Evolutionary conservation across 1,139 yeast species (phyloP).

Genomic region (Citeromyces siamensis): DNA sequence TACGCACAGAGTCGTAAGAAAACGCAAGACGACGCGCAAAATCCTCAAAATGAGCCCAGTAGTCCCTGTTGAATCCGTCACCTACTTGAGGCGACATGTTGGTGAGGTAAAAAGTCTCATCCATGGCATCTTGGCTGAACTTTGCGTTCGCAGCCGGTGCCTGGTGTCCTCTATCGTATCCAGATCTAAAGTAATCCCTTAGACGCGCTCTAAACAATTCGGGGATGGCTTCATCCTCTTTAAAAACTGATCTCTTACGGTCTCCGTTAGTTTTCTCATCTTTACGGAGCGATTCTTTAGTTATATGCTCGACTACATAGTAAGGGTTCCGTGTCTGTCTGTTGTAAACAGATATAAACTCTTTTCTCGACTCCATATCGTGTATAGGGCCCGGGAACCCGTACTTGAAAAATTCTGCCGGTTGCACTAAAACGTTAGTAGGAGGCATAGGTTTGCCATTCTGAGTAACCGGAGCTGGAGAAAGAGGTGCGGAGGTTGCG

Average conservation of each 20-base stretch:
- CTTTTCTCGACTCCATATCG: constrained; percentile 62
- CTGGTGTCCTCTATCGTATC: constrained; percentile 94
- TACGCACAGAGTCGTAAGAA: constrained; percentile 59
- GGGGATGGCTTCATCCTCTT: constrained; percentile 84
- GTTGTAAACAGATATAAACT: constrained; percentile 79
- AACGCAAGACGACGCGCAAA: constrained; percentile 68
- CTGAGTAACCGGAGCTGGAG: constrained; percentile 4
- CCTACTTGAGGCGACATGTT: constrained; percentile 98
- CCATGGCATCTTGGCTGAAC: constrained; percentile 82
- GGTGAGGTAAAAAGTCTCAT: constrained; percentile 80
- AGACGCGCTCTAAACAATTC: constrained; percentile 59
- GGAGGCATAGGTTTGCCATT: constrained; percentile 12
- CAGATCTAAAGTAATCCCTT: constrained; percentile 85
- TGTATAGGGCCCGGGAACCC: constrained; percentile 95
- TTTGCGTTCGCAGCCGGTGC: constrained; percentile 99
- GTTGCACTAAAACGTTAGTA: constrained; percentile 34
- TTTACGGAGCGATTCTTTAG: constrained; percentile 50
- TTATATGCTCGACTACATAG: constrained; percentile 79
- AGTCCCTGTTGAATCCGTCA: constrained; percentile 92
- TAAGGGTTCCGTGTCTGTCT: constrained; percentile 78
- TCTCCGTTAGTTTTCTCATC: constrained; percentile 38
- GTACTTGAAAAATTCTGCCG: constrained; percentile 69
- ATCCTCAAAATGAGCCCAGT: constrained; percentile 95
- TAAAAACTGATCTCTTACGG: constrained; percentile 70
- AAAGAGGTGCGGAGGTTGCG: constrained; percentile 6